These are phyloP conservation scores for Primulina eburnea DNA, from an alignment of 257 asterid species.

Conservation along the genomic window DNA sequence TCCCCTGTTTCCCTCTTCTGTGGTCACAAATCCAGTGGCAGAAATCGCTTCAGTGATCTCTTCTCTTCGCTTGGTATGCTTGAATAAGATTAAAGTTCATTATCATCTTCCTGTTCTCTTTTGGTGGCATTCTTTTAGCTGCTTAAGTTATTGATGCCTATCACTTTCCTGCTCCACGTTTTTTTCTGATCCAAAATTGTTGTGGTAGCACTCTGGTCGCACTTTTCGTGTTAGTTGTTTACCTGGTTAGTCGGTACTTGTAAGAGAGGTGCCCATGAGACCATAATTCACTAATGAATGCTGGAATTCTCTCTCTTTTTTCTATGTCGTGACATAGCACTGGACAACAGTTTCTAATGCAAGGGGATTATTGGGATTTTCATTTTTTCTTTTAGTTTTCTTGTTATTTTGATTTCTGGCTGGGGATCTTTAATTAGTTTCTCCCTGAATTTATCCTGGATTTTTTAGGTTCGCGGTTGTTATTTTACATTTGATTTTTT, in stretches of 20 bases:
- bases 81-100: conserved; percentile 16
- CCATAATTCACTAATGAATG: neutral
- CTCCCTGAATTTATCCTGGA: neutral
- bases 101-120: conserved; percentile 2
- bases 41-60: conserved; percentile 78
- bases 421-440: conserved; percentile 15
- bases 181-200: neutral
- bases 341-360: too few species aligned
- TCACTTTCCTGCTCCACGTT: neutral
- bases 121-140: conserved; percentile 12
- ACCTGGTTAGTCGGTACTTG: too few species aligned
- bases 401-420: neutral
- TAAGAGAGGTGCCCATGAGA: neutral
- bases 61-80: conserved; percentile 82
- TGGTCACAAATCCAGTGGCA: conserved; percentile 46
- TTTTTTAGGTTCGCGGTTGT: conserved; percentile 3
- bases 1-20: conserved; percentile 49
- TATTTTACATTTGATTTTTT: conserved; percentile 2
- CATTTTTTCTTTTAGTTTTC: neutral
- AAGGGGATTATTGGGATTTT: too few species aligned
- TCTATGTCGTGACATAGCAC: too few species aligned
- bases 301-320: neutral
- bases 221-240: too few species aligned
- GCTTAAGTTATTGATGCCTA: neutral
- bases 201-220: neutral